phyloP scores from a whole-genome alignment of 164 flowering plant species.

The Aristolochia fimbriata region DNA sequence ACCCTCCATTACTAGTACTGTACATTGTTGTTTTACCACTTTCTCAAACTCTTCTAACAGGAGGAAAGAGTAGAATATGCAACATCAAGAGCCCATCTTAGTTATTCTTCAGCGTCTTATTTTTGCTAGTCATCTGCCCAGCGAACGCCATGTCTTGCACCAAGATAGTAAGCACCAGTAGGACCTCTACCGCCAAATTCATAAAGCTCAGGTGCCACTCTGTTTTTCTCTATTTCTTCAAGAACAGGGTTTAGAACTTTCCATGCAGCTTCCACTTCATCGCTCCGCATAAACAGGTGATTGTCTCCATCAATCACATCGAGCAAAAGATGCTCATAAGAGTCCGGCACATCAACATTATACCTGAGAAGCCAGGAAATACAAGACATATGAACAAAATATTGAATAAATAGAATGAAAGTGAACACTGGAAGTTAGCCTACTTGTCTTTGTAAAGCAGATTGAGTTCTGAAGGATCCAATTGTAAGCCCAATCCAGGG shows the following conservation, averaged over 20 bases:
- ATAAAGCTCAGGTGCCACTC: conserved; percentile 45
- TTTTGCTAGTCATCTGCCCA: conserved; percentile 28
- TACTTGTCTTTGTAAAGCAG: conserved; percentile 54
- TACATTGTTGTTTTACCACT: no score
- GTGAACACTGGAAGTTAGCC: conserved; percentile 2
- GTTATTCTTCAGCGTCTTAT: no score
- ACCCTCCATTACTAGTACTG: no score
- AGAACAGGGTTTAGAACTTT: conserved; percentile 42
- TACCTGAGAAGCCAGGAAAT: conserved; percentile 24
- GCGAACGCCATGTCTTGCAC: conserved; percentile 33
- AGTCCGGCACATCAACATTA: conserved; percentile 49
- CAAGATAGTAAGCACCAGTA: conserved; percentile 28
- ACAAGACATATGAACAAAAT: no score
- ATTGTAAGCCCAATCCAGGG: conserved; percentile 47
- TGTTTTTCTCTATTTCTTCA: conserved; percentile 35
- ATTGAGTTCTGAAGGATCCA: conserved; percentile 55
- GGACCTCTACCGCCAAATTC: conserved; percentile 38
- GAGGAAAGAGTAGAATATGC: no score
- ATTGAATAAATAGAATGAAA: no score
- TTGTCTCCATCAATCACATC: conserved; percentile 60
- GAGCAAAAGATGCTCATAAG: conserved; percentile 59
- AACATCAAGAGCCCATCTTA: no score
- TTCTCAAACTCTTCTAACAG: no score
- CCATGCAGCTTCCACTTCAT: conserved; percentile 61
- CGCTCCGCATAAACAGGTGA: conserved; percentile 57